Percentiles rank a stretch among this genome's conserved stretches.
These are phyloP conservation scores for Aspergillus fumigatiaffinis DNA, from an alignment of 2,329 filamentous ascomycete species.

Conservation along the genomic window DNA sequence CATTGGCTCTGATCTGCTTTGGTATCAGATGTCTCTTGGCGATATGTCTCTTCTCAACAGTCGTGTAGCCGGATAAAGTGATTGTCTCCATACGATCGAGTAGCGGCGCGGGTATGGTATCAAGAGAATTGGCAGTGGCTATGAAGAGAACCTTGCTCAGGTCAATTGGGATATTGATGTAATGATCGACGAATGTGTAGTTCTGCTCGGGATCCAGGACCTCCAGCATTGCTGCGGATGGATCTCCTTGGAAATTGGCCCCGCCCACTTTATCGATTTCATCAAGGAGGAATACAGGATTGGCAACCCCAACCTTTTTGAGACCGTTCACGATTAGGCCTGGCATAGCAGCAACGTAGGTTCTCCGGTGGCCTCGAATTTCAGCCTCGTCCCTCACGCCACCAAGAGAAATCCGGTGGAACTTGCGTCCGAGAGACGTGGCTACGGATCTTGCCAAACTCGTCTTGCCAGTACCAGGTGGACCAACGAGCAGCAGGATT, in stretches of 20 bases:
- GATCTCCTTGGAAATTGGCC: conserved; percentile 90
- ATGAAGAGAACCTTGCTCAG: conserved; percentile 97
- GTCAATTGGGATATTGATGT: conserved; percentile 92
- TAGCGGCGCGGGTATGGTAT: conserved; percentile 90
- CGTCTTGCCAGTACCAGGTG: conserved; percentile 93
- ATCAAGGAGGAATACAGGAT: conserved; percentile 91
- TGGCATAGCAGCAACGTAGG: conserved; percentile 98
- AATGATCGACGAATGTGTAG: conserved; percentile 90
- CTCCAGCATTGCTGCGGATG: conserved; percentile 95
- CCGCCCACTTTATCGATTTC: conserved; percentile 97
- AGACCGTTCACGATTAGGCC: conserved; percentile 89
- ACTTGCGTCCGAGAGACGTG: conserved; percentile 86
- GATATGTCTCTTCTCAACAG: conserved; percentile 93
- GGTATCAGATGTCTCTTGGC: conserved; percentile 89
- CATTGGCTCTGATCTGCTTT: conserved; percentile 90
- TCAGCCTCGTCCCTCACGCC: conserved; percentile 96
- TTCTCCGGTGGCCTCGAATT: conserved; percentile 89
- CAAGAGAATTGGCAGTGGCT: conserved; percentile 89
- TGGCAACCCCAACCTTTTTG: conserved; percentile 91
- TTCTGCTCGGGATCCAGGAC: conserved; percentile 98
- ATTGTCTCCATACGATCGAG: conserved; percentile 98
- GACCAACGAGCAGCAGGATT: conserved; percentile 87
- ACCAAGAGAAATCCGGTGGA: conserved; percentile 93
- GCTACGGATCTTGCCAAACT: conserved; percentile 91
- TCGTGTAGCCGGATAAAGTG: conserved; percentile 89